A percentile compares a stretch with the other conserved stretches of the same genome.
Conservation (phyloP, 2,329 filamentous ascomycete species). For the Fusarium xyrophilum region DNA sequence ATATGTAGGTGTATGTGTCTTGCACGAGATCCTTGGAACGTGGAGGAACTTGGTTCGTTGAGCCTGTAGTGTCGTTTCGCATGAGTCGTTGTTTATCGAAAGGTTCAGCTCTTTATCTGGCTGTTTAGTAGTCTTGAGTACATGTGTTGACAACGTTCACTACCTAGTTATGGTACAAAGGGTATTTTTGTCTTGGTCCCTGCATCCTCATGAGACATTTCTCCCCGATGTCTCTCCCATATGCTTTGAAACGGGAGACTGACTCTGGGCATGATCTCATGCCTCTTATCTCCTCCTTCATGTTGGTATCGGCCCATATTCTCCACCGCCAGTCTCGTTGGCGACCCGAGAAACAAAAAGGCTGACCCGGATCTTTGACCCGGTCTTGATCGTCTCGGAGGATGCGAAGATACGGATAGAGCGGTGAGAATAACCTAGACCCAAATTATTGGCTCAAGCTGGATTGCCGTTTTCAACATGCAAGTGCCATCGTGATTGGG, state of each 20-base stretch:
- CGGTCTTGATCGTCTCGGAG: background rate
- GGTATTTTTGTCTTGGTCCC: slow-evolving; percentile 16
- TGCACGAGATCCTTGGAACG: slow-evolving; percentile 21
- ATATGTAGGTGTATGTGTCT: slow-evolving; percentile 14
- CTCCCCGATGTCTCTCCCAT: background rate
- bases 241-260: background rate
- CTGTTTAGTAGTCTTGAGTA: background rate
- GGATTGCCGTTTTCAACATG: slow-evolving; percentile 36
- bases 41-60: slow-evolving; percentile 34
- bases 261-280: background rate
- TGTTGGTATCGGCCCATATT: slow-evolving; percentile 24
- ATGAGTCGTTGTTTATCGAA: background rate
- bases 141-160: background rate
- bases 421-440: slow-evolving; percentile 25
- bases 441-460: background rate
- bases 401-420: background rate
- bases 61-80: background rate
- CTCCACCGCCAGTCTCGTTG: slow-evolving; percentile 24
- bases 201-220: slow-evolving; percentile 1
- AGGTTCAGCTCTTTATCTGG: background rate
- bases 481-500: slow-evolving; percentile 31
- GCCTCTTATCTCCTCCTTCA: background rate
- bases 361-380: slow-evolving; percentile 1
- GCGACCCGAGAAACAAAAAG: background rate
- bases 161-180: background rate